Evolutionary conservation across 2,329 filamentous ascomycete species (phyloP), one percentile per base, ranked within the genome.

Genomic region (Colletotrichum agaves): DNA sequence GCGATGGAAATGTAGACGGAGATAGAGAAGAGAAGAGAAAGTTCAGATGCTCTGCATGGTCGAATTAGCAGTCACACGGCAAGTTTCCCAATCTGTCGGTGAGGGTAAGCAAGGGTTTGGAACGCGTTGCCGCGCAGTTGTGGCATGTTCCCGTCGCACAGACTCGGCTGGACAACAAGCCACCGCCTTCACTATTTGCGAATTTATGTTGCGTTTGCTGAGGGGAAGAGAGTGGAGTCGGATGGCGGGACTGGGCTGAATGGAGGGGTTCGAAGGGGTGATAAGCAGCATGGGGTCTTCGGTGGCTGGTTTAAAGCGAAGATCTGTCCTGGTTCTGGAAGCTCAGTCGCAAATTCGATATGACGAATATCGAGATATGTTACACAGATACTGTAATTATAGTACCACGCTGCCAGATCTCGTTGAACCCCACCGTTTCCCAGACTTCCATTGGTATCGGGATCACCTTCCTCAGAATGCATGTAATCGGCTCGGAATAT

Each of bases 91-190:
- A 31, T 53, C 37, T 55, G 61, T 67, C 61, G 53, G 61, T 64
- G 53, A 64, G 46, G 63, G 60, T 63, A 63, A 39, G 39, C 60
- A 64, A 59, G 64, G 64, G 53, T 55, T 59, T 64, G 61, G 53
- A 57, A 58, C 50, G 59, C 44, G 59, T 57, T 57, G 59, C 59
- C 63, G 44, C 52, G 49, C 37, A 58, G 49, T 46, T 64, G 46
- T 53, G 61, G 64, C 64, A 53, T 64, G 64, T 64, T 64, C 27
- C 60, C 58, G 58, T 67, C 60, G 46, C 60, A 67, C 64, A 67
- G 60, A 59, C 52, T 64, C 53, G 47, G 61, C 21, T 59, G 33
- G 39, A 53, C 47, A 63, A 63, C 27, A 49, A 64, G 64, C 52
- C 64, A 67, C 53, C 62, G 61, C 64, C 46, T 67, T 59, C 33